Evolutionary conservation across 140 eudicot species (phyloP).

Genomic region (Ambrosia hybrid): DNA sequence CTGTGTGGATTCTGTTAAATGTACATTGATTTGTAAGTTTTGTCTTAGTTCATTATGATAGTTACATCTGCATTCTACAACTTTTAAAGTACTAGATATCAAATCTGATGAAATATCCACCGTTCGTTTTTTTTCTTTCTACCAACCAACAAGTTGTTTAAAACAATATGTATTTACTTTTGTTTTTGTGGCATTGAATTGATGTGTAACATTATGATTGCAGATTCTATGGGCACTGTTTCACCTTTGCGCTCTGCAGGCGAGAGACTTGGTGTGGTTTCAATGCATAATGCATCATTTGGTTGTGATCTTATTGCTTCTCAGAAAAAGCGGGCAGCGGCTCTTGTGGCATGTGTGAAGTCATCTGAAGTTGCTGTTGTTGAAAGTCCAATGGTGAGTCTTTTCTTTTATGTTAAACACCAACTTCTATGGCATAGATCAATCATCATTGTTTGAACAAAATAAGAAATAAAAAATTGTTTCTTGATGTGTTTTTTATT

Average conservation of each 20-base stretch:
- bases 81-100: not conserved
- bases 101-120: constrained; percentile 8
- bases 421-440: not conserved
- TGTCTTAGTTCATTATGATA: not conserved
- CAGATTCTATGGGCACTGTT: constrained; percentile 49
- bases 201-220: constrained; percentile 14
- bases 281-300: constrained; percentile 38
- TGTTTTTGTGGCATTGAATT: not conserved
- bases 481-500: constrained; percentile 1
- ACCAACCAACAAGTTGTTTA: not conserved
- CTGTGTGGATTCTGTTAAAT: no score
- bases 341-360: constrained; percentile 55
- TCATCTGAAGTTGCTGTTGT: constrained; percentile 53
- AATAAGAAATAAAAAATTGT: not conserved
- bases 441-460: constrained; percentile 2
- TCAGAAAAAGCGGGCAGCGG: constrained; percentile 40
- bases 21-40: no score
- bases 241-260: constrained; percentile 40
- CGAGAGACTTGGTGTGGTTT: constrained; percentile 52
- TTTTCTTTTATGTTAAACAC: not conserved
- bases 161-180: no score
- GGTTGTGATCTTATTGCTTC: constrained; percentile 45
- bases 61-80: not conserved
- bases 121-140: not conserved
- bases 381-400: constrained; percentile 64